Evolutionary conservation across 345 rosid species (phyloP), one percentile per base, ranked within the genome.

Genomic region (Draba incana): DNA sequence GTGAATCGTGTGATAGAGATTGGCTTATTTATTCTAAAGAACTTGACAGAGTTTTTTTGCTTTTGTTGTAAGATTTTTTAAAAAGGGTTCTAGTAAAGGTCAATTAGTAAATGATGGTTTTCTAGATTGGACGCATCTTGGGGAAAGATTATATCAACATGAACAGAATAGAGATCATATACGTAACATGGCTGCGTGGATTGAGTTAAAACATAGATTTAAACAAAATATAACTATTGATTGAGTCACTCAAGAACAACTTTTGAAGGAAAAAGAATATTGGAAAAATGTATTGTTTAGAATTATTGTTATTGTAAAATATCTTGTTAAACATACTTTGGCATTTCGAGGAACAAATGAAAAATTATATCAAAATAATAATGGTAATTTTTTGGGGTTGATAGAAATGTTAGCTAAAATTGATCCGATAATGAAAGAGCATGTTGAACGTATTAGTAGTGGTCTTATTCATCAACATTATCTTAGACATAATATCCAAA

Each of bases 391-490:
- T 57, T 57, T 15, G 2, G 62, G 45, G 0, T 35, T 57, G 14
- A 5, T 57, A 15, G 28, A 57, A 15, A 57, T 37, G 44, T 10
- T 57, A 11, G 28, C 7, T 8, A 45, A 57, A 37, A 3, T 57
- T 57, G 45, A 57, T 37, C 14, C 9, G 0, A 2, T 57, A 3
- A 38, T 38, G 27, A 33, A 10, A 37, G 14, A 57, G 2, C 62
- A 57, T 57, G 44, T 37, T 35, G 0, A 12, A 4, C 37, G 37
- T 4, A 6, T 51, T 51, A 27, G 2, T 51, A 51, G 4, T 27
- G 16, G 56, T 51, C 56, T 51, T 27, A 33, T 42, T 55, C 24
- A n/a, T n/a, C n/a, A n/a, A n/a, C n/a, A n/a, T n/a, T n/a, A n/a
- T n/a, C n/a, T n/a, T n/a, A n/a, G n/a, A 35, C 15, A n/a, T n/a